Evolutionary conservation across 1,139 yeast genomes (phyloP).

Genomic region (Candida tropicalis): DNA sequence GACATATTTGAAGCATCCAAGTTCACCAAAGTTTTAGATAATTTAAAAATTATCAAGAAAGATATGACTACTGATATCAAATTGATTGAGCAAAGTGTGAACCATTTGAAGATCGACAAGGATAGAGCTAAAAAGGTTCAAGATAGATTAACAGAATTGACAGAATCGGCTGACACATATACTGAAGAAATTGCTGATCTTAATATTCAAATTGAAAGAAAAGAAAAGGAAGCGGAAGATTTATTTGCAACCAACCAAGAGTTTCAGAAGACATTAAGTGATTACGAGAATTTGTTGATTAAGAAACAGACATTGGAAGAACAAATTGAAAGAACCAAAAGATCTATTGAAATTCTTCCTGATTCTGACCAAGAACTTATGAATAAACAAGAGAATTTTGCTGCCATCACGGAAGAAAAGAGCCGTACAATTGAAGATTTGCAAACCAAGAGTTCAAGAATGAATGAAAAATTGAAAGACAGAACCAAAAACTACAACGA

Average conservation of each 20-base stretch:
- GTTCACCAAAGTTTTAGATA: conserved; percentile 87
- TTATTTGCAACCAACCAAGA: conserved; percentile 80
- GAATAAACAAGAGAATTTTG: conserved; percentile 56
- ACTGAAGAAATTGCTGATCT: conserved; percentile 53
- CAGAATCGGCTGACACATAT: conserved; percentile 45
- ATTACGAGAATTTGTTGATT: conserved; percentile 58
- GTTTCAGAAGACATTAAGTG: conserved; percentile 72
- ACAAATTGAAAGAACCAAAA: conserved; percentile 51
- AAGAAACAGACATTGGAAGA: conserved; percentile 46
- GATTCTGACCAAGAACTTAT: conserved; percentile 55
- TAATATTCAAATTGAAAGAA: conserved; percentile 50
- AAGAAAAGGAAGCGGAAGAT: conserved; percentile 61
- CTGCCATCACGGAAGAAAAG: conserved; percentile 43
- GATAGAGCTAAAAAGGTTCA: conserved; percentile 67
- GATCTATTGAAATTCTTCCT: conserved; percentile 48
- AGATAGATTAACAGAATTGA: conserved; percentile 48
- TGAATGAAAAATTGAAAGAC: conserved; percentile 21
- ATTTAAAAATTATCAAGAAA: conserved; percentile 72
- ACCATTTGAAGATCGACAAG: conserved; percentile 72
- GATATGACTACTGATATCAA: conserved; percentile 77
- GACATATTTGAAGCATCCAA: conserved; percentile 96
- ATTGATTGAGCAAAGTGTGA: conserved; percentile 74
- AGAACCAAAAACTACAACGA: conserved; percentile 40
- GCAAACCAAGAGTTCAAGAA: conserved; percentile 13
- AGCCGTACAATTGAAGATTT: conserved; percentile 26